Conservation (phyloP, 2,329 filamentous ascomycete genomes). For the Lachnellula cervina region DNA sequence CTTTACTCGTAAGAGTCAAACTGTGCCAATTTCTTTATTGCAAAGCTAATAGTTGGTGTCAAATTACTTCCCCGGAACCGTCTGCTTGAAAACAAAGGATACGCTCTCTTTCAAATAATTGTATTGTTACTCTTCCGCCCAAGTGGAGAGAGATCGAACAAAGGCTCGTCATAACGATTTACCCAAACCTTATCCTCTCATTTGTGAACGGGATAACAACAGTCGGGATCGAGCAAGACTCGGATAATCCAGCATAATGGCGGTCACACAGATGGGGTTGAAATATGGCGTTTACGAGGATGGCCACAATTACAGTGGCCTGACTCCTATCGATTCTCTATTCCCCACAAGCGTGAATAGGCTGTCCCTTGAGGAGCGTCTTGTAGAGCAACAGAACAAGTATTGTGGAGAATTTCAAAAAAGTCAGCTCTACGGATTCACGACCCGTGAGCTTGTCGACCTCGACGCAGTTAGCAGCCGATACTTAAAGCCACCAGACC, state of each 20-base stretch:
- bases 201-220: too few species aligned
- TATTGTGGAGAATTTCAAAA: neutral
- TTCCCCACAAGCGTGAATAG: neutral
- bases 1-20: too few species aligned
- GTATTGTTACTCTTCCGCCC: too few species aligned
- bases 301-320: neutral
- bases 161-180: too few species aligned
- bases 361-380: neutral
- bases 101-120: too few species aligned
- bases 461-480: neutral
- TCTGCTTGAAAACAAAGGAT: too few species aligned
- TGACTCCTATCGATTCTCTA: neutral
- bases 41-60: too few species aligned
- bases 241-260: neutral
- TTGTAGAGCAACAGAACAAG: neutral
- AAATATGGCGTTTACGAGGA: neutral
- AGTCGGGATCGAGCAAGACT: too few species aligned
- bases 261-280: neutral
- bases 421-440: neutral
- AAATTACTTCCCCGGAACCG: too few species aligned
- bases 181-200: too few species aligned
- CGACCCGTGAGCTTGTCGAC: neutral
- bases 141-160: too few species aligned
- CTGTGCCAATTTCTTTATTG: too few species aligned
- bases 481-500: neutral